phyloP scores from a whole-genome alignment of 2,329 filamentous ascomycete genomes.

The Calonectria hawksworthii region DNA sequence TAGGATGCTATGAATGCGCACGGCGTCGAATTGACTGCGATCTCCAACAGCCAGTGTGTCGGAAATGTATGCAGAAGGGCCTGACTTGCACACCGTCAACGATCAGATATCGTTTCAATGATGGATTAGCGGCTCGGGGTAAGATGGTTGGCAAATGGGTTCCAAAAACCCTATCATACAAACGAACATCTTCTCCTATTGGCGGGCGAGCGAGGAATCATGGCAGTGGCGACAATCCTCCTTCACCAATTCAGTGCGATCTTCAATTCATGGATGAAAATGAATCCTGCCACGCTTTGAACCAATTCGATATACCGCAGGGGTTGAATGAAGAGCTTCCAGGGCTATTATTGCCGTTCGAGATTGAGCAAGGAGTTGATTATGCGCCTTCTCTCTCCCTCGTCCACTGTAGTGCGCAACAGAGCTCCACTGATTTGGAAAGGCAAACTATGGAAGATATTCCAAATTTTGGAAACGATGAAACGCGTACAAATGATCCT shows the following conservation, averaged over 20 bases:
- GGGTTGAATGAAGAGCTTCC: background rate
- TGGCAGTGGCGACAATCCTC: background rate
- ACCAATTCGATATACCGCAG: background rate
- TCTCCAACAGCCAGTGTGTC: slow-evolving; percentile 16
- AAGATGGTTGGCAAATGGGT: slow-evolving; percentile 24
- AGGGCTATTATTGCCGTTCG: background rate
- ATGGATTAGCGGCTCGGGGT: slow-evolving; percentile 22
- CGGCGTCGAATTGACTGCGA: slow-evolving; percentile 28
- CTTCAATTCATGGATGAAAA: background rate
- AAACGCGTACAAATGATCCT: background rate
- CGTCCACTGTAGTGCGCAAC: background rate
- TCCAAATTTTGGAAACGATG: background rate
- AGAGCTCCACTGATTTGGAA: background rate
- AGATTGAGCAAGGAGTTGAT: background rate
- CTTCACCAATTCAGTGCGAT: background rate
- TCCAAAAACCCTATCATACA: slow-evolving; percentile 22
- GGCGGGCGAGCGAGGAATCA: background rate
- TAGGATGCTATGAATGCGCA: slow-evolving; percentile 27
- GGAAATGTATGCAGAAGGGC: slow-evolving; percentile 12
- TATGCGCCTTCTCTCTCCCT: background rate
- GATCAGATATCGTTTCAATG: slow-evolving; percentile 28
- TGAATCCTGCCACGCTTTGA: background rate
- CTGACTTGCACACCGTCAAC: slow-evolving; percentile 12
- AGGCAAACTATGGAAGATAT: background rate
- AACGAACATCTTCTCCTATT: background rate